Evolutionary conservation across 129 eudicot species (phyloP).

Genomic region (Artemisia argyi): DNA sequence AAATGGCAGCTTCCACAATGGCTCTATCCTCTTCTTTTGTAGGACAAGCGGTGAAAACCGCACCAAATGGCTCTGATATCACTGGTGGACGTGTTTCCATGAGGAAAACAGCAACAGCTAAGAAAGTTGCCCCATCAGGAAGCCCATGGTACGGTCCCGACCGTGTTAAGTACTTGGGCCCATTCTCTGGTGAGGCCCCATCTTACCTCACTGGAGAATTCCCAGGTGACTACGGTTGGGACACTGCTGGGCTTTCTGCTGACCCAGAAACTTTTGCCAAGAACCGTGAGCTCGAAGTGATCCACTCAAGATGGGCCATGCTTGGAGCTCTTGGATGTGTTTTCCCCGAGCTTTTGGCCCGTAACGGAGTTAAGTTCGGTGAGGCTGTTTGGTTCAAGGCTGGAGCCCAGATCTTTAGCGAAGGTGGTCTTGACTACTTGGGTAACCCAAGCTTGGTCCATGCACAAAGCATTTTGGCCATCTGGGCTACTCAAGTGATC

Average conservation of each 20-base stretch:
- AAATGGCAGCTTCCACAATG: slow-evolving; percentile 46
- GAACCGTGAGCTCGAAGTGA: slow-evolving; percentile 48
- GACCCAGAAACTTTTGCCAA: slow-evolving; percentile 42
- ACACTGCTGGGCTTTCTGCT: slow-evolving; percentile 43
- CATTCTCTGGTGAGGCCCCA: slow-evolving; percentile 43
- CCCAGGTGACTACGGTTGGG: slow-evolving; percentile 48
- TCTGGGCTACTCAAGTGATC: slow-evolving; percentile 44
- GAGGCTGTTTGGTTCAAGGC: slow-evolving; percentile 49
- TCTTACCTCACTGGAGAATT: slow-evolving; percentile 42
- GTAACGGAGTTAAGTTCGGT: slow-evolving; percentile 42
- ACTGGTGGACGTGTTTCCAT: slow-evolving; percentile 34
- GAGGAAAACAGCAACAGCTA: slow-evolving; percentile 27
- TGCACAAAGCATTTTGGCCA: slow-evolving; percentile 44
- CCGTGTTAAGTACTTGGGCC: slow-evolving; percentile 43
- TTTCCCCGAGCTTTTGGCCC: slow-evolving; percentile 43
- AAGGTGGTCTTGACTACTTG: slow-evolving; percentile 46
- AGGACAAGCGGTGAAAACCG: slow-evolving; percentile 35
- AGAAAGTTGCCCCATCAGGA: slow-evolving; percentile 35
- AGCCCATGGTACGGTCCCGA: slow-evolving; percentile 51
- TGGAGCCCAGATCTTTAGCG: slow-evolving; percentile 46
- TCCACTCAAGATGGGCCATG: slow-evolving; percentile 63
- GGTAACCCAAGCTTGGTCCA: slow-evolving; percentile 44
- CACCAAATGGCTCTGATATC: slow-evolving; percentile 28
- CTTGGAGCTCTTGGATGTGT: slow-evolving; percentile 50
- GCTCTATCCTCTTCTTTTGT: slow-evolving; percentile 40